Evolutionary conservation across 2,329 filamentous ascomycete species (phyloP).

Genomic region (Cadophora sp.): DNA sequence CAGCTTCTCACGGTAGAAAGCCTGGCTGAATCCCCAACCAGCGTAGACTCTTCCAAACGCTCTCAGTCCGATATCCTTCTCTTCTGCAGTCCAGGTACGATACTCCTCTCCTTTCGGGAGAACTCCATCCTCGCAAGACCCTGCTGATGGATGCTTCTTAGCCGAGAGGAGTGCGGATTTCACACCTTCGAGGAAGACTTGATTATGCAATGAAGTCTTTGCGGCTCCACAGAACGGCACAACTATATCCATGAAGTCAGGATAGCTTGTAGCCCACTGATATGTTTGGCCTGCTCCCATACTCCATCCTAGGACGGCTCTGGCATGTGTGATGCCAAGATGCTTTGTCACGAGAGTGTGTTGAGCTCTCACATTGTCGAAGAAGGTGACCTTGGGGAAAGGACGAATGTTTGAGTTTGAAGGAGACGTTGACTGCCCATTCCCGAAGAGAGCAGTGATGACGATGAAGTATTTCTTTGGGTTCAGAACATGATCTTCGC

Average conservation of each 20-base stretch:
- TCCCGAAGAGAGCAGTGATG: constrained; percentile 72
- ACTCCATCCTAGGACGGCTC: constrained; percentile 71
- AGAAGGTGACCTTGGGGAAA: constrained; percentile 69
- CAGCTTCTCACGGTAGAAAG: constrained; percentile 77
- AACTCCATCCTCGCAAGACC: constrained; percentile 54
- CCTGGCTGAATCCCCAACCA: constrained; percentile 81
- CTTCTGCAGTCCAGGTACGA: constrained; percentile 58
- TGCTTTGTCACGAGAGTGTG: constrained; percentile 69
- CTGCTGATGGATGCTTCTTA: constrained; percentile 60
- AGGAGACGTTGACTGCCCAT: constrained; percentile 71
- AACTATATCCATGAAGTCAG: constrained; percentile 66
- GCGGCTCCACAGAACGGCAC: constrained; percentile 72
- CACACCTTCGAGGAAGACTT: constrained; percentile 71
- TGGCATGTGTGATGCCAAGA: constrained; percentile 64
- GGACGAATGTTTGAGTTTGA: constrained; percentile 64
- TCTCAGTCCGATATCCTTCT: constrained; percentile 65
- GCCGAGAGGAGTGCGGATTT: constrained; percentile 65
- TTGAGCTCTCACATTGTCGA: constrained; percentile 74
- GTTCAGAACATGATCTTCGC: constrained; percentile 57
- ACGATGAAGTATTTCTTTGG: constrained; percentile 73
- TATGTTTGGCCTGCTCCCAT: constrained; percentile 74
- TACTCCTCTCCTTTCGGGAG: constrained; percentile 49
- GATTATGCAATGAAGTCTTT: constrained; percentile 69
- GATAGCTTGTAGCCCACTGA: constrained; percentile 60
- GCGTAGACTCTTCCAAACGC: constrained; percentile 79